A percentile compares a stretch with the other conserved stretches of the same genome.
These are phyloP conservation scores for Tulasnella sp. DNA, from an alignment of 768 basidiomycete species.

Conservation along the genomic window DNA sequence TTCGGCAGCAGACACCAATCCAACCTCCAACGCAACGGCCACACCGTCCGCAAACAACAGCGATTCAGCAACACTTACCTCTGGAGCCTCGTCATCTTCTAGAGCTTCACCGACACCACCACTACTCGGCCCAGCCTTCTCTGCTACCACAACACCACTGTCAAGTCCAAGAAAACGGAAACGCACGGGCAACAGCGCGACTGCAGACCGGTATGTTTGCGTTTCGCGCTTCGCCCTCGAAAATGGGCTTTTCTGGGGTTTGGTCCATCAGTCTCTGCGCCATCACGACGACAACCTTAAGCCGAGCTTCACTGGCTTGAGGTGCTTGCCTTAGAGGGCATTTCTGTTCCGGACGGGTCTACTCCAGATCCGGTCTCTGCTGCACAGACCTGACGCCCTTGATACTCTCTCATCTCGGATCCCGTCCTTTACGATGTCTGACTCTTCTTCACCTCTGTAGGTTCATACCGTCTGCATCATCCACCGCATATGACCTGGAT, in stretches of 20 bases:
- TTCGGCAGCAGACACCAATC: neutral
- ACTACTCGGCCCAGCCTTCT: conserved; percentile 4
- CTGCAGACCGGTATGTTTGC: neutral
- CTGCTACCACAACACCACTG: neutral
- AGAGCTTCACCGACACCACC: neutral
- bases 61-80: neutral
- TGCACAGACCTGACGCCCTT: too few species aligned
- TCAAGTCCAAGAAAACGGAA: conserved; percentile 8
- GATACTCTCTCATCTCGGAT: neutral
- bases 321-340: too few species aligned
- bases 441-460: neutral
- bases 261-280: neutral
- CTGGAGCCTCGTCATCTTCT: neutral
- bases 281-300: too few species aligned
- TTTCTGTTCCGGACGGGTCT: too few species aligned
- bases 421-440: neutral
- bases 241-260: neutral
- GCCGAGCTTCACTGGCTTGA: too few species aligned
- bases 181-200: neutral
- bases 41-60: neutral
- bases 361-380: too few species aligned
- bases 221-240: neutral
- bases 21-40: neutral
- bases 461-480: neutral
- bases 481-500: neutral